Base-by-base conservation (phyloP, 352 stramenopile genomes). In the Phytophthora citrophthora region DNA sequence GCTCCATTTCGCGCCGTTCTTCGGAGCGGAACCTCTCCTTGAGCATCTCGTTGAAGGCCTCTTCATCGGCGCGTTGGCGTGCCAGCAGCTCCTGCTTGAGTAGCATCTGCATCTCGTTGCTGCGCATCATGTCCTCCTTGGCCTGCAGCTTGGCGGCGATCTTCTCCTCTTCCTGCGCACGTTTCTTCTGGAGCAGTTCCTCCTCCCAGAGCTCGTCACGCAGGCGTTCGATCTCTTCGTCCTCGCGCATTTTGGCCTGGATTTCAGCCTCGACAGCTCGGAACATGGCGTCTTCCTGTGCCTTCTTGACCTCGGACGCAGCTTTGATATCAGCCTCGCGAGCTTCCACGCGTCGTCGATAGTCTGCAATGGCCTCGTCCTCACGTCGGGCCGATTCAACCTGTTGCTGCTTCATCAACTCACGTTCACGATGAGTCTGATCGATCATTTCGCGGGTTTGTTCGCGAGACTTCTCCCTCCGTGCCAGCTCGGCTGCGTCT, bases 141-240 rank as follows among this genome's bases (percentile, higher is more conserved):
- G 84, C 78, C 34, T 74, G 67, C 57, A 87, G 81, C 63, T 94
- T 90, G 49, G 74, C 80, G 5, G 45, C 61, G 1, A 86, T 59
- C 54, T 92, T 86, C 36, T 88, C 76, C 47, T 88, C 74, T 68
- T 96, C 89, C 54, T 94, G 79, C 24, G 81, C 77, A 23, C 60
- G 61, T 32, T 90, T 91, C 70, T 89, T 89, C 55, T 89, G 76
- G 27, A 88, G 74, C 36, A 96, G 65, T 57, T 98, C 93, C 62
- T 98, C 90, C 54, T 96, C 90, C 91, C 91, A 98, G n/a, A 97
- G 74, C 54, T 97, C 81, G 68, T 96, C 88, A 27, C 91, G 89
- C 20, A 97, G 74, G 16, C 62, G 73, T 60, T 95, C 82, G 70
- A 96, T 91, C 64, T 97, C 91, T 59, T 97, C 77, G n/a, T 96